phyloP scores from a whole-genome alignment of 1,139 yeast genomes.

The Meyerozyma carpophila region DNA sequence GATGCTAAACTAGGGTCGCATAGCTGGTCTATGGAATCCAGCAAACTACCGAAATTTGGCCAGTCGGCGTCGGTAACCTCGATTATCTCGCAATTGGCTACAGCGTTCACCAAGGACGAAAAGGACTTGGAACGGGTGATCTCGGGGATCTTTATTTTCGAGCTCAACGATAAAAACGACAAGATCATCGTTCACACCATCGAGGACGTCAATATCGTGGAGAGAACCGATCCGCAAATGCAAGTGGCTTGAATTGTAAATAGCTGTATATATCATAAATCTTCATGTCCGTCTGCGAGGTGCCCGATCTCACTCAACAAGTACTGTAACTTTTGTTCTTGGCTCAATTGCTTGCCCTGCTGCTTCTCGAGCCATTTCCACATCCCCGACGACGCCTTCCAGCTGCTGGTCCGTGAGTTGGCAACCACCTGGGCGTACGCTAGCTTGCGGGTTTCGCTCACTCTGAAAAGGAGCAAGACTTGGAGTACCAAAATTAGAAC shows the following conservation, averaged over 20 bases:
- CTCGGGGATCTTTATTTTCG: conserved; percentile 74
- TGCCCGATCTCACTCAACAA: background rate
- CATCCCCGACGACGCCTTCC: background rate
- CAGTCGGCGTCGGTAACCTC: conserved; percentile 17
- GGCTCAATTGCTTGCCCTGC: background rate
- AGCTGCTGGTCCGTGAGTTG: background rate
- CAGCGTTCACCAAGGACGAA: conserved; percentile 26
- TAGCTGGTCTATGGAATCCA: conserved; percentile 34
- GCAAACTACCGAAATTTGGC: conserved; percentile 6
- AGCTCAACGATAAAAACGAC: conserved; percentile 54
- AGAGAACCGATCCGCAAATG: conserved; percentile 28
- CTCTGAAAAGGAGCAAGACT: background rate
- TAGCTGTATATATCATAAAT: background rate
- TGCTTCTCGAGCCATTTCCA: conserved; percentile 1
- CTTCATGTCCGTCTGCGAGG: background rate
- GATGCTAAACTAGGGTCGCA: conserved; percentile 36
- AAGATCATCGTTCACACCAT: conserved; percentile 66
- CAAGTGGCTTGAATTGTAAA: background rate
- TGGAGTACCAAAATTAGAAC: background rate
- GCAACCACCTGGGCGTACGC: background rate
- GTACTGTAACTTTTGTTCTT: background rate
- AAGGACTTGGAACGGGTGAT: conserved; percentile 43
- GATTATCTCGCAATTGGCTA: conserved; percentile 22
- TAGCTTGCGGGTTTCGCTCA: background rate
- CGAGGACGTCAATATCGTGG: conserved; percentile 68